Base-by-base conservation (phyloP, 2,329 filamentous ascomycete species). In the Xylaria sp. region DNA sequence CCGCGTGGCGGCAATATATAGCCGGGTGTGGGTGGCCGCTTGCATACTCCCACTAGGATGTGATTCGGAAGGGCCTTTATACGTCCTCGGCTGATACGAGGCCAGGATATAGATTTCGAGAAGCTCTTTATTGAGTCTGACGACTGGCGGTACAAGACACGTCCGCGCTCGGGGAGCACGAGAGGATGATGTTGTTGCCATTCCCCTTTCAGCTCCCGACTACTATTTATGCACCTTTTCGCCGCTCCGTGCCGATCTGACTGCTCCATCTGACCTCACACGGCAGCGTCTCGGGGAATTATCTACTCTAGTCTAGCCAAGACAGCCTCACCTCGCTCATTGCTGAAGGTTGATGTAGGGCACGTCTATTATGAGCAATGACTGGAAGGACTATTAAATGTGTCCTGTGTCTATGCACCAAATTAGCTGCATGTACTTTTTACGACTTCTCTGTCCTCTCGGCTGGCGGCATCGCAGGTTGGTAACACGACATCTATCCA, bases 401-500 rank as follows among this genome's bases (percentile, higher is more conserved):
- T 31, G 19, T n/a, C 13, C 13, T 2, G 21, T 54, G 8, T 31
- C 15, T 13, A 37, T 35, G 6, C 29, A 48, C 17, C 43, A 31
- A 40, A 51, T 21, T 43, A 21, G 27, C 29, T 29, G n/a, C 54
- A 41, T 40, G 13, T 35, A 41, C 11, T 9, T 23, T 51, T 46
- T 44, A 21, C 6, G n/a, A 21, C 15, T 19, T 17, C 21, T 23
- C 11, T 11, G 13, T 37, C 37, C 9, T 48, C 31, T 29, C 25
- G n/a, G 1, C 13, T 21, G 13, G 2, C 17, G 31, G 40, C 43
- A 23, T 38, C 43, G 17, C 27, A n/a, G 44, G 40, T 61, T 47
- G 38, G 58, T 55, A 41, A 57, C 40, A 47, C 58, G 25, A 37
- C 54, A 51, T 47, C 21, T 3, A 9, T 40, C 19, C 54, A 37